Evolutionary conservation across 2,329 filamentous ascomycete genomes (phyloP).

Genomic region (Ophiostoma triangulosporum): DNA sequence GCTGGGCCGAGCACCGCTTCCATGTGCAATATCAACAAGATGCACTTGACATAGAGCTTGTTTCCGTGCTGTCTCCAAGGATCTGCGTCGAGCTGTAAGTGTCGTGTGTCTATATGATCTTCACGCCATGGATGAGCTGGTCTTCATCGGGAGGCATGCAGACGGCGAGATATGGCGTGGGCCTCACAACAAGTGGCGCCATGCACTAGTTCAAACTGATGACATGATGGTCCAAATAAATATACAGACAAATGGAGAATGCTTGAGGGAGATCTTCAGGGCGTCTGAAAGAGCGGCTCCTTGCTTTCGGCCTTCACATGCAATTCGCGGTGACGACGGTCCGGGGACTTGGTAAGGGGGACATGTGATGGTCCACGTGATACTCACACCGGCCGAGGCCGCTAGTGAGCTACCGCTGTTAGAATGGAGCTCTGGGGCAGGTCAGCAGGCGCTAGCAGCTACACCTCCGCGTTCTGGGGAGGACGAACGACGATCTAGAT

Average conservation of each 20-base stretch:
- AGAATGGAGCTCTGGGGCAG: constrained; percentile 2
- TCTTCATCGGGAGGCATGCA: background rate
- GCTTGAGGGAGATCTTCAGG: background rate
- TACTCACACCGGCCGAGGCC: background rate
- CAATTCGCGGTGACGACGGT: background rate
- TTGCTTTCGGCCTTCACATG: background rate
- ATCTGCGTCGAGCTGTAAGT: background rate
- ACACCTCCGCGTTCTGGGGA: background rate
- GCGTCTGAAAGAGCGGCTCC: background rate
- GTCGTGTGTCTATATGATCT: background rate
- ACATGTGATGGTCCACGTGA: background rate
- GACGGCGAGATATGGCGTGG: background rate
- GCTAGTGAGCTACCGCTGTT: constrained; percentile 6
- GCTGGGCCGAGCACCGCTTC: background rate
- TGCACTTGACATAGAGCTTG: background rate
- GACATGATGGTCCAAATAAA: no score
- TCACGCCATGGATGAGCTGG: background rate
- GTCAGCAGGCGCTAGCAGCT: background rate
- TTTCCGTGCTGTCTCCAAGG: background rate
- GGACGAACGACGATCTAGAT: background rate
- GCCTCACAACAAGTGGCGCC: background rate
- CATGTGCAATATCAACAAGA: background rate
- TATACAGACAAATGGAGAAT: no score
- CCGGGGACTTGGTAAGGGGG: background rate
- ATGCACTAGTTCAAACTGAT: background rate